phyloP scores from a whole-genome alignment of 306 rosid genomes.

The Cucumis melo region DNA sequence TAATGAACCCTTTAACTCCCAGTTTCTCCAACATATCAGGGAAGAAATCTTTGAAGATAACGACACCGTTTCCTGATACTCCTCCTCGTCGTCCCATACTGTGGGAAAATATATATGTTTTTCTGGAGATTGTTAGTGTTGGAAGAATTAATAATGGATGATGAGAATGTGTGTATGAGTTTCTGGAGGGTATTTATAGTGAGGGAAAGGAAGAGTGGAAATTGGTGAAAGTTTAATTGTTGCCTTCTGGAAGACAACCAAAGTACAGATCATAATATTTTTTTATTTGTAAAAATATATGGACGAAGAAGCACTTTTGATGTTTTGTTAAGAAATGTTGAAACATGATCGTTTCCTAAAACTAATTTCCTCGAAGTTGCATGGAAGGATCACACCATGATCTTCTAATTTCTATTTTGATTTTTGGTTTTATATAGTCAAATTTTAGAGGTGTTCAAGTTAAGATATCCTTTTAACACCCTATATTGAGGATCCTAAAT shows the following conservation, averaged over 20 bases:
- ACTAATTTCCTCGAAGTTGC: background rate
- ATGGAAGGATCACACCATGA: background rate
- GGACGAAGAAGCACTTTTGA: background rate
- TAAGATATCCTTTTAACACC: no score
- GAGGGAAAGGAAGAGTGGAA: background rate
- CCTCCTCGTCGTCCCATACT: background rate
- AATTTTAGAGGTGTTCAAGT: no score
- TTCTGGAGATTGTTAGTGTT: no score
- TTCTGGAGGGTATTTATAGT: background rate
- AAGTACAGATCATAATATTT: background rate
- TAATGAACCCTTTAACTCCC: conserved; percentile 62
- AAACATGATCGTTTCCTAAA: background rate
- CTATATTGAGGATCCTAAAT: no score
- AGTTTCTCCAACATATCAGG: conserved; percentile 63
- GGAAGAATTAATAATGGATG: no score
- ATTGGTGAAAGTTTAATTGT: background rate
- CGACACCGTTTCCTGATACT: conserved; percentile 7
- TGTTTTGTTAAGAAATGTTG: background rate
- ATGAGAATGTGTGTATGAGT: no score
- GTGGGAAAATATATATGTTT: background rate
- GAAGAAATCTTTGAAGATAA: conserved; percentile 46
- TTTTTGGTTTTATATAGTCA: background rate
- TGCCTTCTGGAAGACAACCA: background rate
- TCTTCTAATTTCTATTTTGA: background rate
- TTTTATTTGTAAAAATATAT: background rate